Evolutionary conservation across 768 basidiomycete genomes (phyloP).

Genomic region (Paxillus involutus): DNA sequence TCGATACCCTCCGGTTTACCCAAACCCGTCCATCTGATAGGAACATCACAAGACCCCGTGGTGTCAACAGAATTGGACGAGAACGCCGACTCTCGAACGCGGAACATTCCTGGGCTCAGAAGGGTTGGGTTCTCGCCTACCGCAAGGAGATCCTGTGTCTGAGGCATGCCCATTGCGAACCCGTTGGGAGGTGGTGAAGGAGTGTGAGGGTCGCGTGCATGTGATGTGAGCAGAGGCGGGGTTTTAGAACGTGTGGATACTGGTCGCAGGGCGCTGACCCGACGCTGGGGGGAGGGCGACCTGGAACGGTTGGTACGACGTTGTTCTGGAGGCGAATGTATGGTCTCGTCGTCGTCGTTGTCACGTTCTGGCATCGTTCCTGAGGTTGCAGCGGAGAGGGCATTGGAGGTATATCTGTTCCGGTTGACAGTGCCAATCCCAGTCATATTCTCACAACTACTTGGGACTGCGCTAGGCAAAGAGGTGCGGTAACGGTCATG

Average conservation of each 20-base stretch:
- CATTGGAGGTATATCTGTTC: constrained; percentile 23
- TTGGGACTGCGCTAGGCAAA: constrained; percentile 55
- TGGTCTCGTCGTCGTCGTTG: constrained; percentile 15
- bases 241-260: constrained; percentile 40
- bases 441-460: constrained; percentile 60
- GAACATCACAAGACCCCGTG: constrained; percentile 47
- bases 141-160: constrained; percentile 17
- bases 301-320: constrained; percentile 14
- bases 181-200: constrained; percentile 21
- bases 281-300: constrained; percentile 25
- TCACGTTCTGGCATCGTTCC: constrained; percentile 10
- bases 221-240: constrained; percentile 37
- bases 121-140: constrained; percentile 35
- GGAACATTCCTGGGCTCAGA: constrained; percentile 57
- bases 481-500: constrained; percentile 38
- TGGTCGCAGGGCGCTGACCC: constrained; percentile 30
- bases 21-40: constrained; percentile 63
- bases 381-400: constrained; percentile 7
- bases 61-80: constrained; percentile 46
- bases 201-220: constrained; percentile 25
- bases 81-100: constrained; percentile 60
- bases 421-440: constrained; percentile 51
- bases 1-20: constrained; percentile 38
- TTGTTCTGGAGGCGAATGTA: constrained; percentile 17
- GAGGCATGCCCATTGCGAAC: constrained; percentile 10